Evolutionary conservation across 2,329 filamentous ascomycete species (phyloP), one percentile per base, ranked within the genome.

Genomic region (Chaetothyriales sp.): DNA sequence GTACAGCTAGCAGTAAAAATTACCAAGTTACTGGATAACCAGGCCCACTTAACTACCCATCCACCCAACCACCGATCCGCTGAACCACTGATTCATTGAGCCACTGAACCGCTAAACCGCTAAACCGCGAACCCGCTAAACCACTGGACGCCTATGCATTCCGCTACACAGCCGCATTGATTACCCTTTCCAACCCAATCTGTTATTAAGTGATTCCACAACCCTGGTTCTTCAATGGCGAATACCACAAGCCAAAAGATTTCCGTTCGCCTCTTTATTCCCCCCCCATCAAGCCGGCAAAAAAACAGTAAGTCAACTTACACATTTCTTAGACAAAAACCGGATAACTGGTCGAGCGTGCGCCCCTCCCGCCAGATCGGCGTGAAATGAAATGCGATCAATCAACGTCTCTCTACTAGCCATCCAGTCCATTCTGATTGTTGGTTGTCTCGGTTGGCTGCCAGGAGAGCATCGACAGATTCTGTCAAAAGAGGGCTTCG

Each of bases 381-480:
- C 32, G 15, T 39, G 3, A 5, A 39, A 15, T 39, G 32, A 39
- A 5, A 39, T 39, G 32, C 10, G 32, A 15, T 15, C 32, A 15
- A 39, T 39, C 32, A 15, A 39, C 12, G 10, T 39, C 32, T 39
- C 3, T 12, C 32, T 39, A 15, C 15, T 39, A 39, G 43, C 43
- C 43, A n/a, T 18, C 22, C 9, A 45, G 8, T 18, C 18, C 43
- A 20, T 46, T 32, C 53, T 52, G 25, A 43, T 49, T 26, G 12
- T 44, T 44, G 42, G 32, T 3, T 44, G 51, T 19, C 25, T 51
- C 9, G 61, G 59, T 39, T 63, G 62, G 62, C 55, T 63, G 25
- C 62, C 62, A 3, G 56, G 56, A 10, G 55, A 56, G n/a, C 55
- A 62, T 49, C 61, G 58, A 44, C 51, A 57, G 26, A 61, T 63